phyloP scores from a whole-genome alignment of 2,329 filamentous ascomycete species.

The Fusarium citri region DNA sequence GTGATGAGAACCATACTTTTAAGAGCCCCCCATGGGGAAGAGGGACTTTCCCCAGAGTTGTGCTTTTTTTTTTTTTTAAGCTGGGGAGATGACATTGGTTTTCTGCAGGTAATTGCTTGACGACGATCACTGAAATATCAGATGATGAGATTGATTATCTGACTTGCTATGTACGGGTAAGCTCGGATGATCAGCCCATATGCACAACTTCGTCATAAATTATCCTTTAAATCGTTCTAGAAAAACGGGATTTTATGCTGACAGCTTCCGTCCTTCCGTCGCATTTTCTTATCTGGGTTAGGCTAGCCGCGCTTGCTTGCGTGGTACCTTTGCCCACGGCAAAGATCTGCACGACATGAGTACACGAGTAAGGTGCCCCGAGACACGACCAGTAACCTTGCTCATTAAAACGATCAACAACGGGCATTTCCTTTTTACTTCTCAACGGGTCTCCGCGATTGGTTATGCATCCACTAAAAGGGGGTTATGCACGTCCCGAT shows the following conservation, averaged over 20 bases:
- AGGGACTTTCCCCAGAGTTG: conserved; percentile 21
- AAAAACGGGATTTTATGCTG: background rate
- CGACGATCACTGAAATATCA: background rate
- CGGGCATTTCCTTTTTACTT: background rate
- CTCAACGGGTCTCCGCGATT: background rate
- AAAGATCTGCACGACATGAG: conserved; percentile 17
- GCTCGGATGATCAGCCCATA: conserved; percentile 4
- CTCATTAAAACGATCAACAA: conserved; percentile 5
- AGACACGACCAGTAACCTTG: background rate
- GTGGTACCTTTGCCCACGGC: background rate
- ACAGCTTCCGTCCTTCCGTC: no score
- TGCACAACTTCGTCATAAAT: conserved; percentile 6
- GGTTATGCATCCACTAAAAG: background rate
- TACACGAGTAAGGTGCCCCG: conserved; percentile 12
- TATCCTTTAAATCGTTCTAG: conserved; percentile 16
- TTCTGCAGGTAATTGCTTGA: background rate
- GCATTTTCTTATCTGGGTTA: background rate
- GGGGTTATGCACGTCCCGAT: conserved; percentile 20
- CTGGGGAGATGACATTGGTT: background rate
- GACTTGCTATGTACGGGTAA: background rate
- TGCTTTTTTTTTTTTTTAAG: background rate
- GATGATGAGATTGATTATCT: background rate
- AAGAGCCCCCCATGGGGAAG: conserved; percentile 26
- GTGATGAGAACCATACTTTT: conserved; percentile 22
- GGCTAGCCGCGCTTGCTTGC: conserved; percentile 6